phyloP scores from a whole-genome alignment of 495 filamentous ascomycete genomes.

The Talaromyces ruber region DNA sequence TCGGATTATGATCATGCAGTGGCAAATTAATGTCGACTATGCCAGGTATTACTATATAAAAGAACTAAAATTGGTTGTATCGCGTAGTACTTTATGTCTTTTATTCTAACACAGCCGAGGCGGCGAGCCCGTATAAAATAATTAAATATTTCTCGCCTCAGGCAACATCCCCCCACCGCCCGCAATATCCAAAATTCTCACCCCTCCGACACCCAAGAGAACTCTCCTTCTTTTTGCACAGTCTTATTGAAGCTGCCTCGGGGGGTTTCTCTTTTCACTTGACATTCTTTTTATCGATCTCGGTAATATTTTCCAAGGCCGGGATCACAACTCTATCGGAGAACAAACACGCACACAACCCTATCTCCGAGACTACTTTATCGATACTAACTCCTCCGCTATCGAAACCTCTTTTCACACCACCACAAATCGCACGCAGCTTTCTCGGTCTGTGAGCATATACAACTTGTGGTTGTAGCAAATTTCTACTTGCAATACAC shows the following conservation, averaged over 20 bases:
- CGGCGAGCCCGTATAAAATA: neutral
- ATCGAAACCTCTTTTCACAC: slow-evolving; percentile 1
- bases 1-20: neutral
- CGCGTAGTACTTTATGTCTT: neutral
- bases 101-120: neutral
- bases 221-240: neutral
- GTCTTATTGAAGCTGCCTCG: neutral
- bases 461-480: neutral
- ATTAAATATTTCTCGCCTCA: neutral
- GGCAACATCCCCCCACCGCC: slow-evolving; percentile 5
- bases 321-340: neutral
- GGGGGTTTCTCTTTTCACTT: neutral
- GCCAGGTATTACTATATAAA: neutral
- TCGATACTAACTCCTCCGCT: slow-evolving; percentile 3
- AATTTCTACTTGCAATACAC: neutral
- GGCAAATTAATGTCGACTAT: neutral
- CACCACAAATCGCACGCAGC: neutral
- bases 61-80: neutral
- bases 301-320: neutral
- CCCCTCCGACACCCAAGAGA: neutral
- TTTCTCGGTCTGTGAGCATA: neutral
- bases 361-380: slow-evolving; percentile 2
- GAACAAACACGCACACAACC: neutral
- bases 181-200: slow-evolving; percentile 3
- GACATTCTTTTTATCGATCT: neutral